These are phyloP conservation scores for Populus alba DNA, from an alignment of 345 rosid genomes.

Conservation along the genomic window DNA sequence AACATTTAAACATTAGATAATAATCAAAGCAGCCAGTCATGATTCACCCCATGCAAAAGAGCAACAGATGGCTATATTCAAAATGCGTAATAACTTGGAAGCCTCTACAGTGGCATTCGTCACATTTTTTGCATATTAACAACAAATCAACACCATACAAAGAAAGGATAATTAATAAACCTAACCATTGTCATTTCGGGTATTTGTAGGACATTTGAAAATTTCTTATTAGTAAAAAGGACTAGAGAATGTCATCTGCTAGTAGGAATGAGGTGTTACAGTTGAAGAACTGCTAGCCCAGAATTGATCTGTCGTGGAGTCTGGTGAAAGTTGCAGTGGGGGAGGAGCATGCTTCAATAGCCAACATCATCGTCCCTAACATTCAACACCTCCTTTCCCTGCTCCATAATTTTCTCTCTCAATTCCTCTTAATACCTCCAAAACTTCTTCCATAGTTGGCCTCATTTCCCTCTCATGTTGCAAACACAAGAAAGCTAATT, in stretches of 20 bases:
- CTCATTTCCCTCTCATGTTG: slow-evolving; percentile 74
- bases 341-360: slow-evolving; percentile 46
- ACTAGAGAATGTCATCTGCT: slow-evolving; percentile 6
- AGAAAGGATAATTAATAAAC: neutral
- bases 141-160: neutral
- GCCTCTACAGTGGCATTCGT: neutral
- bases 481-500: slow-evolving; percentile 70
- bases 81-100: neutral
- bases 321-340: slow-evolving; percentile 40
- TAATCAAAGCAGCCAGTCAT: neutral
- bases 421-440: slow-evolving; percentile 45
- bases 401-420: slow-evolving; percentile 28
- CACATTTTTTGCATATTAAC: neutral
- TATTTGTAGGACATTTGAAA: neutral
- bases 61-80: neutral
- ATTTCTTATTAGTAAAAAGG: neutral
- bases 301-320: slow-evolving; percentile 46
- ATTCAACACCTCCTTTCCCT: slow-evolving; percentile 38
- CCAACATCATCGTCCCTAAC: slow-evolving; percentile 45
- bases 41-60: neutral
- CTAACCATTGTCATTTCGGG: neutral
- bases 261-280: slow-evolving; percentile 25
- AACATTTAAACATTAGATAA: neutral
- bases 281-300: slow-evolving; percentile 50
- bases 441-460: slow-evolving; percentile 73